phyloP scores from a whole-genome alignment of 2,329 filamentous ascomycete species.

The Fusarium mangiferae region DNA sequence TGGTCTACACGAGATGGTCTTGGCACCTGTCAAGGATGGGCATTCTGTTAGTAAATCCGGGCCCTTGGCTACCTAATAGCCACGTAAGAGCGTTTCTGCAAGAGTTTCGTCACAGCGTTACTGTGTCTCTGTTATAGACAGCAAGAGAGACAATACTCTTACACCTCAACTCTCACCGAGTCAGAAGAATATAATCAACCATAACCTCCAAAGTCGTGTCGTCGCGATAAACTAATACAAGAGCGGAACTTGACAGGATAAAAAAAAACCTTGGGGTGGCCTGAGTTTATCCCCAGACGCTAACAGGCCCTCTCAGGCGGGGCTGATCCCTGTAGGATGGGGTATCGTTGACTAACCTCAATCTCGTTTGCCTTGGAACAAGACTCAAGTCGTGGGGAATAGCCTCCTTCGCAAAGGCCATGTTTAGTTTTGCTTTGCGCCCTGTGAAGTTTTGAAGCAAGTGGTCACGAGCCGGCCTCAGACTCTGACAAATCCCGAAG shows the following conservation, averaged over 20 bases:
- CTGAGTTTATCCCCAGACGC: conserved; percentile 36
- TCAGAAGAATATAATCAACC: conserved; percentile 16
- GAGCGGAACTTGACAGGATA: conserved; percentile 16
- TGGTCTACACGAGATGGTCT: conserved; percentile 20
- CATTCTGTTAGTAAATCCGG: conserved; percentile 43
- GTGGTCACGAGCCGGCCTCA: conserved; percentile 17
- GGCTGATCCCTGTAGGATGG: conserved; percentile 12
- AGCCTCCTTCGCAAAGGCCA: conserved; percentile 13
- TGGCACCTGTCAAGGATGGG: conserved; percentile 33
- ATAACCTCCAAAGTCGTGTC: conserved; percentile 1
- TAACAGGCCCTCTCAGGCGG: conserved; percentile 1
- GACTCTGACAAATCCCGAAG: conserved; percentile 5
- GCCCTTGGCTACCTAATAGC: conserved; percentile 35
- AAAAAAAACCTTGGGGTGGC: conserved; percentile 26
- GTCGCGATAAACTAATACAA: conserved; percentile 16
- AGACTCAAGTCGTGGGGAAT: conserved; percentile 22
- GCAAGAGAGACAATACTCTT: neutral
- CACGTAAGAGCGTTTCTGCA: conserved; percentile 40
- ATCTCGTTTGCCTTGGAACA: conserved; percentile 40
- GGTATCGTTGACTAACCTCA: conserved; percentile 38
- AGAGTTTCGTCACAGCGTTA: neutral
- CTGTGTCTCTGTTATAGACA: neutral
- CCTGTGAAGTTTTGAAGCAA: conserved; percentile 29
- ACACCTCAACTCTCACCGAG: neutral
- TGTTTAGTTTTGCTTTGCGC: conserved; percentile 24